phyloP scores from a whole-genome alignment of 1,284 basidiomycete genomes.

The Ustilago trichophora region DNA sequence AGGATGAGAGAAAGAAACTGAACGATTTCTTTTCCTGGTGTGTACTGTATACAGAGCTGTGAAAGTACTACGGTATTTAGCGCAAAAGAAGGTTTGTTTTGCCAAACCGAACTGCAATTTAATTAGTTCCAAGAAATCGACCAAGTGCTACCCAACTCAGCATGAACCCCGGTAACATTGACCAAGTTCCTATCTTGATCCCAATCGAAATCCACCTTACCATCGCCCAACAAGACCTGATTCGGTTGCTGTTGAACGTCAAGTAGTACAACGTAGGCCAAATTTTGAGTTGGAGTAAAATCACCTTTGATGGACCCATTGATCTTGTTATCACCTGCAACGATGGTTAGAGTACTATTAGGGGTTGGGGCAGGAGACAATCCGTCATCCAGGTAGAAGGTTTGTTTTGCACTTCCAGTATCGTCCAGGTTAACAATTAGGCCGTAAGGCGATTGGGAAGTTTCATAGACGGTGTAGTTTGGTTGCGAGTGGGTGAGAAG shows the following conservation, averaged over 20 bases:
- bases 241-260: conserved; percentile 64
- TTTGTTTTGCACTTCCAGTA: conserved; percentile 71
- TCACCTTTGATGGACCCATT: conserved; percentile 66
- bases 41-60: too few relatives aligned
- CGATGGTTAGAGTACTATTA: conserved; percentile 28
- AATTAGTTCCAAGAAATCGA: conserved; percentile 10
- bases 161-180: conserved; percentile 39
- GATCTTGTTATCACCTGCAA: conserved; percentile 10
- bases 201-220: too few relatives aligned
- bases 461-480: conserved; percentile 46
- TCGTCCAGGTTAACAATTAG: conserved; percentile 68
- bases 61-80: too few relatives aligned
- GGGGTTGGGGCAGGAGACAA: conserved; percentile 27
- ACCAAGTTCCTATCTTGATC: conserved; percentile 22
- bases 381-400: conserved; percentile 76
- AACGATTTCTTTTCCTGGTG: too few relatives aligned
- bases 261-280: conserved; percentile 71
- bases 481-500: conserved; percentile 44
- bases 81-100: not conserved
- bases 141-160: conserved; percentile 37
- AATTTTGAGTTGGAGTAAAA: conserved; percentile 69
- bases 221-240: too few relatives aligned
- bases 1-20: not conserved
- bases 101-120: not conserved
- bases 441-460: conserved; percentile 24